These are phyloP conservation scores for Guyanaporus albipodus DNA, from an alignment of 768 basidiomycete genomes.

Conservation along the genomic window DNA sequence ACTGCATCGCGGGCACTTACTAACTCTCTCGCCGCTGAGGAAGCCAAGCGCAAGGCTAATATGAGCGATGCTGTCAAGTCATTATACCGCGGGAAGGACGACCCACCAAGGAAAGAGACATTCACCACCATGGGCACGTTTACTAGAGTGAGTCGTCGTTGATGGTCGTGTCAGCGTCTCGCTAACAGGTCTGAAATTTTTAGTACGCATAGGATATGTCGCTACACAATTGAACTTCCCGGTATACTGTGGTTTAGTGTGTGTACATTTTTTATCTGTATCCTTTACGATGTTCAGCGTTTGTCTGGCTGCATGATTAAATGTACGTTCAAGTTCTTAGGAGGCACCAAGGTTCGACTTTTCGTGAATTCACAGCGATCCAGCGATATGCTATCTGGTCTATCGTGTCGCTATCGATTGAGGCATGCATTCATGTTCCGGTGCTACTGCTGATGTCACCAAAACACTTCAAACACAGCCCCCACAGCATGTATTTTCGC, in stretches of 20 bases:
- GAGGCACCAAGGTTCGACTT: too few relatives aligned
- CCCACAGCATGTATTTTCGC: too few relatives aligned
- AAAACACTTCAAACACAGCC: too few relatives aligned
- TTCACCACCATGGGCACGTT: slow-evolving; percentile 94
- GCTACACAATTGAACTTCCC: not conserved
- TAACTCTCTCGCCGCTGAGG: slow-evolving; percentile 71
- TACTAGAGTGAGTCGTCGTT: slow-evolving; percentile 62
- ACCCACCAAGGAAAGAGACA: slow-evolving; percentile 67
- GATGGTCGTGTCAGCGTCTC: not conserved
- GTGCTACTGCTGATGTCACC: too few relatives aligned
- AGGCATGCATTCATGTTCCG: too few relatives aligned
- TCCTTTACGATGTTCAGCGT: not conserved
- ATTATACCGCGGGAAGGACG: slow-evolving; percentile 58
- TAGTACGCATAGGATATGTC: slow-evolving; percentile 20
- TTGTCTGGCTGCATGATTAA: too few relatives aligned
- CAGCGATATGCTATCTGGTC: too few relatives aligned
- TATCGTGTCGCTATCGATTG: too few relatives aligned
- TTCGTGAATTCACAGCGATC: too few relatives aligned
- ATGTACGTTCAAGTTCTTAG: too few relatives aligned
- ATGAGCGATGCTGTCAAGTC: slow-evolving; percentile 89
- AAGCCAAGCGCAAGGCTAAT: slow-evolving; percentile 72
- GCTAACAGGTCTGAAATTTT: slow-evolving; percentile 3
- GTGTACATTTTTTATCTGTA: slow-evolving; percentile 5
- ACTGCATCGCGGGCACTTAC: slow-evolving; percentile 64
- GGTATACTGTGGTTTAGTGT: slow-evolving; percentile 9